Evolutionary conservation across 148 eudicot genomes (phyloP), one percentile per base, ranked within the genome.

Genomic region (Rhododendron kiyosumense): DNA sequence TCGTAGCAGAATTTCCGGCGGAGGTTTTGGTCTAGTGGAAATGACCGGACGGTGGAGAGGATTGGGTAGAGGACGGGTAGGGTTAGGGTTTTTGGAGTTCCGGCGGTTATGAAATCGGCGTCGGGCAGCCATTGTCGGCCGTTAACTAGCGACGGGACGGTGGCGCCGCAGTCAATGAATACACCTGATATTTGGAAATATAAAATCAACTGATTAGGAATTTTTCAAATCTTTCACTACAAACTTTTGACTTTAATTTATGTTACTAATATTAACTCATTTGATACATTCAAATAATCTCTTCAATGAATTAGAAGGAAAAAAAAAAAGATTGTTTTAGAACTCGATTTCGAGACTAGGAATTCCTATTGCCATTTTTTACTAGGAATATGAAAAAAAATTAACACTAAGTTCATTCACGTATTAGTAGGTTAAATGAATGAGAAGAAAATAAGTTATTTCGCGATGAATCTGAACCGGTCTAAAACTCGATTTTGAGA

Each of bases 1-100:
- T 79, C 87, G 74, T 95, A 97, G 84, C 99, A 97, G 89, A 93
- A 94, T 85, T 95, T 97, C 87, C 89, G 92, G 90, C 85, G 87
- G 32, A 85, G 79, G 81, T 92, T 38, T 84, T 45, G 20, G 61
- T 17, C 17, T 18, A 84, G 71, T 0, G 98, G 90, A 86, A 97
- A 97, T 45, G 95, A 90, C 51, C 99, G 94, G 73, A 89, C 96
- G 78, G 91, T 95, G 81, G 94, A 88, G 8, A 97, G 87, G 45
- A 88, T 82, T 6, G 91, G 91, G 36, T 85, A 54, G 28, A 92
- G 90, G 48, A 81, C 88, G 15, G 88, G 73, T 7, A 28, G 24
- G 28, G 87, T 74, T 10, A 95, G 79, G 49, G 78, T 85, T 87
- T 77, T 92, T 3, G 89, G 84, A 14, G 88, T 89, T 8, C 99